Percentiles rank a stretch among this genome's conserved stretches.
phyloP scores from a whole-genome alignment of 192 early-diverging fungal genomes.

The Pilaira anomala region DNA sequence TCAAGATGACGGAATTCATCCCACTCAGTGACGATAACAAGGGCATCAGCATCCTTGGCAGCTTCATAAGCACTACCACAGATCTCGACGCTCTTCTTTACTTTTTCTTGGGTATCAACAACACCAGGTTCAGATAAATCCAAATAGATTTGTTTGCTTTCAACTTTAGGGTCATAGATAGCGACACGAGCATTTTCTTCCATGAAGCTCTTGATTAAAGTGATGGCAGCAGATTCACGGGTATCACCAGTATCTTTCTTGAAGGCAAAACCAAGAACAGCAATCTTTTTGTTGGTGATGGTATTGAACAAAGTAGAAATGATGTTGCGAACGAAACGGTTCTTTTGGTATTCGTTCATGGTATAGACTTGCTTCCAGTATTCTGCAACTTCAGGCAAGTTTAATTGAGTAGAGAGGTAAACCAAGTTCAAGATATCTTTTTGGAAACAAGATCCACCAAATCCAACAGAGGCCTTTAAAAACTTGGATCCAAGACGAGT shows the following conservation, averaged over 20 bases:
- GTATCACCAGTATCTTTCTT: constrained; percentile 95
- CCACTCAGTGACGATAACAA: constrained; percentile 87
- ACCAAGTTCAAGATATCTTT: constrained; percentile 92
- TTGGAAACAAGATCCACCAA: constrained; percentile 95
- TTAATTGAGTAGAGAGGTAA: constrained; percentile 81
- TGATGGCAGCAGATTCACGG: constrained; percentile 86
- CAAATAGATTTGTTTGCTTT: constrained; percentile 59
- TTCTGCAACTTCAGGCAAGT: constrained; percentile 84
- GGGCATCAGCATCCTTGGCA: constrained; percentile 65
- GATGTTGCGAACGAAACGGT: constrained; percentile 73
- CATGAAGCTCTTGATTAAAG: constrained; percentile 75
- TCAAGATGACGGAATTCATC: constrained; percentile 82
- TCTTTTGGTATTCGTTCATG: constrained; percentile 92
- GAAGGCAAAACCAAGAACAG: constrained; percentile 87
- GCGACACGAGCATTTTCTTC: constrained; percentile 69
- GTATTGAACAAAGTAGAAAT: constrained; percentile 73
- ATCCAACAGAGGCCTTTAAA: constrained; percentile 87
- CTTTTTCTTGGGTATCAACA: constrained; percentile 42
- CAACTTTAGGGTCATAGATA: constrained; percentile 91
- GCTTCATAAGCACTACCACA: constrained; percentile 66
- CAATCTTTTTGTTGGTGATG: constrained; percentile 76
- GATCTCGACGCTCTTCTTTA: constrained; percentile 62
- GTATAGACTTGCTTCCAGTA: constrained; percentile 90
- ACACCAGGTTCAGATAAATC: constrained; percentile 63
- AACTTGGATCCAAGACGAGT: constrained; percentile 85